Evolutionary conservation across 164 flowering plant species (phyloP), one percentile per base, ranked within the genome.

Genomic region (Umbilicus rupestris): DNA sequence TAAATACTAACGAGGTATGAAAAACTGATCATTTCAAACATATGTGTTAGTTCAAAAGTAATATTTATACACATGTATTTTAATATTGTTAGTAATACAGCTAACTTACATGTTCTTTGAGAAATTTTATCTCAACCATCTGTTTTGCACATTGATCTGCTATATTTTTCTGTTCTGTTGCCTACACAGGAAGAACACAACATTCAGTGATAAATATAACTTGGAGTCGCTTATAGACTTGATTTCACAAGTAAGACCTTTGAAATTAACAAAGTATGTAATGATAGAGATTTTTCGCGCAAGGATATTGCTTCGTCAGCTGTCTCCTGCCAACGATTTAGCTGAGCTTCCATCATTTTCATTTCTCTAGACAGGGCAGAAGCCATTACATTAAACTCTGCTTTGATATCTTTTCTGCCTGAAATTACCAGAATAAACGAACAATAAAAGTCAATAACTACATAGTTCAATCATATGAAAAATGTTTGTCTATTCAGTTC

Each of bases 311-410:
- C 85, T 75, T 94, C 97, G 57, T 76, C 71, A 52, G 97, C 97
- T 49, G 81, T 83, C 29, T 81, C 86, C 74, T 94, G 87, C 82
- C 90, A 86, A 37, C 96, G 84, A 71, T 78, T 88, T 78, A 89
- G 70, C 74, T 91, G 99, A 63, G 82, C 75, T 81, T 88, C 89
- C 93, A 91, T 84, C 96, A 94, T 85, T 66, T 65, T 87, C 86
- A 88, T 78, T 80, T 94, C 99, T 77, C 84, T 94, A 26, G 96
- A 82, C 74, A 94, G 80, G 62, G 97, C 96, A 2, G 90, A 84
- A 24, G 86, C 84, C 99, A 94, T 94, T 20, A 89, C 89, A 46
- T 70, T 80, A 66, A 94, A 89, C 81, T 94, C 99, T 28, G 78
- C 76, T 77, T 88, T 91, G 45, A 94, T 84, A 69, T 94, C 99